These are phyloP conservation scores for Colletotrichum caudatum DNA, from an alignment of 2,329 filamentous ascomycete species.

Conservation along the genomic window DNA sequence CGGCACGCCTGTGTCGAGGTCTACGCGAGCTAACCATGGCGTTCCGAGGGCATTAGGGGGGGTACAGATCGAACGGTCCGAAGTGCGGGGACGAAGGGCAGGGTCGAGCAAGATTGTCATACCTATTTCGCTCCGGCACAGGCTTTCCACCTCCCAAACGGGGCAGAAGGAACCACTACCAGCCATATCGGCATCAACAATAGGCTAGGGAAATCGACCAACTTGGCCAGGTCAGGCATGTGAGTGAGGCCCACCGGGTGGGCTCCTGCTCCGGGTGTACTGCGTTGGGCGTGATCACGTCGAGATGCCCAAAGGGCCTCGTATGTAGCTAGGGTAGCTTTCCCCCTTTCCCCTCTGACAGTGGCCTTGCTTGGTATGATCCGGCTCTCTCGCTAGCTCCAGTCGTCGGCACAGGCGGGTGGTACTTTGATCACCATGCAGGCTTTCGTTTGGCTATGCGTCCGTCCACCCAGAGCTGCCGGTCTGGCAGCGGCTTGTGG, in stretches of 20 bases:
- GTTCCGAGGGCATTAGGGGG: slow-evolving; percentile 7
- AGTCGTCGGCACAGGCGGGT: neutral
- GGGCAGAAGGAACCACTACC: neutral
- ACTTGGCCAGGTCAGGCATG: neutral
- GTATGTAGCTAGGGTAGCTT: neutral
- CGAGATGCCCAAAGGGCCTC: slow-evolving; percentile 9
- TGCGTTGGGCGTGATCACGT: slow-evolving; percentile 26
- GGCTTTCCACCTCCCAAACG: neutral
- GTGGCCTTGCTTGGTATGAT: slow-evolving; percentile 23
- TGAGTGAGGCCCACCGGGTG: slow-evolving; percentile 24
- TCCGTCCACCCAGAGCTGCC: slow-evolving; percentile 22
- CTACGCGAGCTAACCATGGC: slow-evolving; percentile 1
- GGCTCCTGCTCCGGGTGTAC: slow-evolving; percentile 31
- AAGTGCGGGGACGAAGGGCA: slow-evolving; percentile 17
- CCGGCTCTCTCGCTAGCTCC: slow-evolving; percentile 23
- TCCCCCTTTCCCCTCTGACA: slow-evolving; percentile 8
- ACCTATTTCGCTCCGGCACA: neutral
- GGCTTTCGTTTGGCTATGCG: neutral
- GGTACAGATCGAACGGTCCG: neutral
- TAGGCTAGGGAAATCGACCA: neutral
- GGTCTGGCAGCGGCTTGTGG: slow-evolving; percentile 26
- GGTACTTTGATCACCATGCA: slow-evolving; percentile 9
- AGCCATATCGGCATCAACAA: neutral
- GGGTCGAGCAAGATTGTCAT: slow-evolving; percentile 7
- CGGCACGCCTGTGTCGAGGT: neutral